Base-by-base conservation (phyloP, 169 alveolate species). In the Plasmodium vivax region DNA sequence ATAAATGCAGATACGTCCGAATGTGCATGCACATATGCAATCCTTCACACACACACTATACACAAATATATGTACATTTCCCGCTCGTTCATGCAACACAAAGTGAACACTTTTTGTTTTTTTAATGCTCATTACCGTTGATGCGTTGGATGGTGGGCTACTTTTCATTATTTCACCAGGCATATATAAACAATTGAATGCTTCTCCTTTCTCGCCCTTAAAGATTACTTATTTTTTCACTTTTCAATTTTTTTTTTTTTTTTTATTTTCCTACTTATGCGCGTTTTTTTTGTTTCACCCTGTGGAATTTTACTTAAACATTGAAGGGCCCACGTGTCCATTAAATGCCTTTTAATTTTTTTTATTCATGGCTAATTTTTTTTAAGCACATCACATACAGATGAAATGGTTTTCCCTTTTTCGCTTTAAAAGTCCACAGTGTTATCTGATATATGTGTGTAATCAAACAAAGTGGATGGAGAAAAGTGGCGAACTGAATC, bases 321-420 rank as follows among this genome's bases (percentile, higher is more conserved):
- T 84, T 84, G 54, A 45, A 72, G 56, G 82, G 30, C 83, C 74
- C 84, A 47, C 51, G 73, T 23, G 71, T 23, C 32, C 80, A 38
- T 43, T 81, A 47, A 43, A 10, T 30, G 72, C 34, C 34, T 84
- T 72, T 84, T 41, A 84, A 8, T 3, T 41, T 71, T 36, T 73
- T 71, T 72, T 72, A 68, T 84, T 36, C 92, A 84, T 84, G 62
- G 83, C 83, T 84, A 72, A 71, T 41, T 38, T 84, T 23, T 84
- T 54, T 82, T 23, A 84, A 71, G 45, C 47, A 84, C 16, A 19
- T 71, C 34, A 84, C 10, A 84, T 4, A 84, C 8, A 84, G 43
- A 30, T 68, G 71, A 45, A 36, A 27, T 27, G 38, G 47, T 47
- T 38, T 68, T 83, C 45, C 73, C 73, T 38, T 30, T 19, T 36